phyloP scores from a whole-genome alignment of 805 yeast genomes.

The Yueomyces sinensis region DNA sequence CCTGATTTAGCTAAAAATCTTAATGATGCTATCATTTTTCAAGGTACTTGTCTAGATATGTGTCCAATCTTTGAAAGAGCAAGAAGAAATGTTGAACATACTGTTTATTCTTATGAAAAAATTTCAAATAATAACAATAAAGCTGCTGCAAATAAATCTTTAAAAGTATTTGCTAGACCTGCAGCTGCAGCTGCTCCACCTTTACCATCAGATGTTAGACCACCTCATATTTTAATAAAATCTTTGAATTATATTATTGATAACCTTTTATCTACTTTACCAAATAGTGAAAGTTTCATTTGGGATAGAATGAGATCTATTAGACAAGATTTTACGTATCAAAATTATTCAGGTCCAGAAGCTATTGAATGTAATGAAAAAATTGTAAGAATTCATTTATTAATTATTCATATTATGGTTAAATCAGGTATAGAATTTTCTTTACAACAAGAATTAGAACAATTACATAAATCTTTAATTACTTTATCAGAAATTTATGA shows the following conservation, averaged over 20 bases:
- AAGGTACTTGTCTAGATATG: conserved; percentile 87
- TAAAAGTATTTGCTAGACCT: conserved; percentile 90
- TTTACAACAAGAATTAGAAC: conserved; percentile 92
- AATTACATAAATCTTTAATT: conserved; percentile 80
- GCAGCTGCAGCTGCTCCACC: conserved; percentile 99
- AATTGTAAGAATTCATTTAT: conserved; percentile 77
- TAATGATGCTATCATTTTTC: conserved; percentile 77
- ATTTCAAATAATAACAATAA: conserved; percentile 40
- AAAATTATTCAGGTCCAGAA: conserved; percentile 85
- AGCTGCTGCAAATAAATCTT: conserved; percentile 48
- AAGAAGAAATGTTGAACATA: conserved; percentile 75
- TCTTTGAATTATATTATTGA: conserved; percentile 65
- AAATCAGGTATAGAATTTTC: conserved; percentile 60
- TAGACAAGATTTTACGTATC: conserved; percentile 93
- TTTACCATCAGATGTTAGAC: conserved; percentile 91
- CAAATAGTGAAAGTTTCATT: conserved; percentile 76
- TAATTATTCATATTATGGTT: conserved; percentile 78
- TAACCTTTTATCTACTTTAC: conserved; percentile 49
- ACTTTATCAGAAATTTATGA: conserved; percentile 78
- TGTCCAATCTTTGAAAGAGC: conserved; percentile 91
- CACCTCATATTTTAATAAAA: conserved; percentile 58
- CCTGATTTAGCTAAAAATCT: conserved; percentile 72
- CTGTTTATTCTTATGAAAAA: conserved; percentile 66
- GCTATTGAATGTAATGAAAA: conserved; percentile 87
- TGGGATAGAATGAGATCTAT: conserved; percentile 98